Base-by-base conservation (phyloP, 495 filamentous ascomycete genomes). In the Hypoxylon crocopeplum region DNA sequence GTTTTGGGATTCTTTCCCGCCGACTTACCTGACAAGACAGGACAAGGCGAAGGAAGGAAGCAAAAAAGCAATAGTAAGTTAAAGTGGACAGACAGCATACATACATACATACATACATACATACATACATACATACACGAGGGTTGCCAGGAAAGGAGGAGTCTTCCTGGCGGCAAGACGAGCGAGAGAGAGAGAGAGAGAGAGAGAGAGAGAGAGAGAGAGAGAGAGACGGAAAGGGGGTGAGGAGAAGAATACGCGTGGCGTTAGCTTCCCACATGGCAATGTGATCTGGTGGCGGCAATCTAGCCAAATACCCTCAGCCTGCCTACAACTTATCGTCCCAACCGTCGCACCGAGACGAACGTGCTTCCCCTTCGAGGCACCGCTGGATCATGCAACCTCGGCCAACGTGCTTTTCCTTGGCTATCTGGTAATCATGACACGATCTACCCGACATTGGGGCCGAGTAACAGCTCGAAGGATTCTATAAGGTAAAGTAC, bases 261-360 rank as follows among this genome's bases (percentile, higher is more conserved):
- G 46, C 45, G 39, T 50, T 48, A 7, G 21, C 12, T 36, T 37
- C 20, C 38, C 52, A 46, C 59, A 47, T 62, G 52, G 59, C 51
- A 56, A 16, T 44, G 52, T 62, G 59, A 48, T 52, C 52, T 62
- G 52, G 56, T 34, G 59, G 39, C 39, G 47, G 41, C 27, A 38
- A 47, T 52, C 56, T 47, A 51, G 51, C 41, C 39, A 34, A 29
- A 34, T 10, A 22, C 17, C 10, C 36, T 37, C 44, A 48, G 49
- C 49, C 48, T 52, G 36, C 36, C 42, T 54, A 40, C 2, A 8
- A 15, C 32, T 21, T 21, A 40, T 41, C 20, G 46, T 49, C 41
- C 42, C 44, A 49, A 50, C 48, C 42, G 54, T 53, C 20, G 17
- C 30, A 45, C 53, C 45, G 40, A 13, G 24, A 33, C 21, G 53